phyloP scores from a whole-genome alignment of 2,329 filamentous ascomycete species.

The Venturiaceae sp. region DNA sequence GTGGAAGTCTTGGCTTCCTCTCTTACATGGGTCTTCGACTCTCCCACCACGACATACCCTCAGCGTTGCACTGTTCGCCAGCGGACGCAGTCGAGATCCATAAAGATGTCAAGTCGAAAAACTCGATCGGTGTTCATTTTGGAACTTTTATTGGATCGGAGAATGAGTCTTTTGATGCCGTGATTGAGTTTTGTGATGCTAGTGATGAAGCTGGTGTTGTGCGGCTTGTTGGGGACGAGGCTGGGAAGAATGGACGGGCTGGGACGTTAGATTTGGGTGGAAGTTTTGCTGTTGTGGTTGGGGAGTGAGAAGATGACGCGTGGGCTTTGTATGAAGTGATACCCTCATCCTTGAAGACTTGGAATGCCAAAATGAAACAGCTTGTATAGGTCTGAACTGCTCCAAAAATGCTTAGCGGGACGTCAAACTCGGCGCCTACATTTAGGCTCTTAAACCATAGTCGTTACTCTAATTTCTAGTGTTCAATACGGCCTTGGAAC shows the following conservation, averaged over 20 bases:
- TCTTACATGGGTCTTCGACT: conserved; percentile 4
- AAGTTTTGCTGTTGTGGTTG: conserved; percentile 4
- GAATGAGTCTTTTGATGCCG: conserved; percentile 3
- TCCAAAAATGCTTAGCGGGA: too few relatives aligned
- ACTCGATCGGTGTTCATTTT: conserved; percentile 6
- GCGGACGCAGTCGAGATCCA: conserved; percentile 7
- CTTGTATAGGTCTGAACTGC: too few relatives aligned
- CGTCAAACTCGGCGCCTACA: too few relatives aligned
- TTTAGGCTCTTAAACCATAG: too few relatives aligned
- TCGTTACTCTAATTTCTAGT: too few relatives aligned
- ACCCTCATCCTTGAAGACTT: too few relatives aligned
- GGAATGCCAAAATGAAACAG: too few relatives aligned
- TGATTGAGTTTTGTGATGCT: conserved; percentile 3
- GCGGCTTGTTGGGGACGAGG: neutral
- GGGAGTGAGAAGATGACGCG: neutral
- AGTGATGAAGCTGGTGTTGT: neutral
- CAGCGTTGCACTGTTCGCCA: conserved; percentile 4
- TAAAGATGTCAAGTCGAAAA: conserved; percentile 1
- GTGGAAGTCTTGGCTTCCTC: conserved; percentile 7
- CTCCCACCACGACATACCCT: conserved; percentile 2
- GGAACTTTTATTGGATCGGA: conserved; percentile 6
- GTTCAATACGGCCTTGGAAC: neutral
- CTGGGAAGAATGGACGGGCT: neutral
- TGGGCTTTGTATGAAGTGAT: neutral
- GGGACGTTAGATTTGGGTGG: neutral